Evolutionary conservation across 192 early-diverging fungal species (phyloP).

Genomic region (Coemansia nantahalensis): DNA sequence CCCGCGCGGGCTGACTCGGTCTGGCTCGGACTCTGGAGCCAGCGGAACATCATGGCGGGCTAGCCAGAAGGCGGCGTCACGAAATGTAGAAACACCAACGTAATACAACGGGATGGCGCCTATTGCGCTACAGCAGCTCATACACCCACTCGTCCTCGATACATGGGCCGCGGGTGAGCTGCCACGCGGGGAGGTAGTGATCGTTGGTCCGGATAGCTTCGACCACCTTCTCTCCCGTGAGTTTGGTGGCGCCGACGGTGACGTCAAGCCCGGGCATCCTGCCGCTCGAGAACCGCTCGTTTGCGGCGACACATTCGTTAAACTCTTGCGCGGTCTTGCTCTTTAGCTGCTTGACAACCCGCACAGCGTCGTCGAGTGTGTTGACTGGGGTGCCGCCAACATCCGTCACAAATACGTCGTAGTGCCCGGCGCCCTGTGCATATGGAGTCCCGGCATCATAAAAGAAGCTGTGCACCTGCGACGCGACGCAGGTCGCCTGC

Average conservation of each 20-base stretch:
- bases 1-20: no score
- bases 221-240: constrained; percentile 17
- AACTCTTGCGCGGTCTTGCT: constrained; percentile 3
- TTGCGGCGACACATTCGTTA: constrained; percentile 10
- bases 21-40: no score
- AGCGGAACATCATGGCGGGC: no score
- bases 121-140: constrained; percentile 10
- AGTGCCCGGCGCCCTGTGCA: background rate
- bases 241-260: constrained; percentile 9
- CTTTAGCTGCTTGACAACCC: constrained; percentile 7
- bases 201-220: constrained; percentile 28
- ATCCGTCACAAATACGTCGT: constrained; percentile 19
- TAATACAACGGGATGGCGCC: no score
- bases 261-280: constrained; percentile 27
- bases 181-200: constrained; percentile 35
- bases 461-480: constrained; percentile 16
- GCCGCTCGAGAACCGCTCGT: constrained; percentile 7
- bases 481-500: constrained; percentile 9
- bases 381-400: constrained; percentile 12
- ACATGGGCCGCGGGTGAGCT: constrained; percentile 19
- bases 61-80: no score
- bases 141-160: constrained; percentile 25
- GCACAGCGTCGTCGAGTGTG: constrained; percentile 24
- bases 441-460: background rate
- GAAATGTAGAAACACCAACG: no score